Base-by-base conservation (phyloP, 2,329 filamentous ascomycete species). In the Aspergillus brasiliensis region DNA sequence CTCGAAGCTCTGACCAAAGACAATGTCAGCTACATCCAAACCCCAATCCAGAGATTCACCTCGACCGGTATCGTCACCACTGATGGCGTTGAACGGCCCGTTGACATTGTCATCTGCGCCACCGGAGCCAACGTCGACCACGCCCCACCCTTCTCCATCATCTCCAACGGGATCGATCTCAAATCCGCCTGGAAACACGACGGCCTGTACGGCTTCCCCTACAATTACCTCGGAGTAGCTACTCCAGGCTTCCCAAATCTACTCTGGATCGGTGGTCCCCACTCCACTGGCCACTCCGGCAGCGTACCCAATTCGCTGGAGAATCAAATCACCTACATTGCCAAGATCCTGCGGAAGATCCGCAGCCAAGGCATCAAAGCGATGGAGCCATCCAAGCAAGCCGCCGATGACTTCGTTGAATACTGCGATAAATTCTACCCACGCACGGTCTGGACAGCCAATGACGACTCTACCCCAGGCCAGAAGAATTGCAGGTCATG, bases 271-370 rank as follows among this genome's bases (percentile, higher is more conserved):
- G 82, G 84, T 27, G 88, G 88, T 0, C 87, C 88, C 0, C 81
- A 88, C 65, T 80, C 81, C 1, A 80, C 82, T 0, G 86, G 86
- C 0, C 81, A 84, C 2, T 86, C 84, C 1, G 89, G 88, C 1
- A 91, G 87, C 0, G 84, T 91, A 0, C 88, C 88, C 1, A 85
- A 90, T 67, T 83, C 81, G 60, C 81, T 88, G 23, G 90, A 92
- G 72, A 87, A 83, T 5, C 85, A 89, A 63, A 72, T 89, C 1
- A 83, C 85, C 0, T 89, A 88, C 71, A 83, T 86, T 58, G 86
- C 88, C 15, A 88, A 88, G 66, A 76, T 91, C 1, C 77, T 92
- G 0, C 86, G 89, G 49, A 92, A 92, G 67, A 80, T 86, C 0
- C 82, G 82, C 0, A 80, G 82, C 3, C 87, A 92, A 71, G 87